phyloP scores from a whole-genome alignment of 495 filamentous ascomycete genomes.

The Usnea hakonensis region DNA sequence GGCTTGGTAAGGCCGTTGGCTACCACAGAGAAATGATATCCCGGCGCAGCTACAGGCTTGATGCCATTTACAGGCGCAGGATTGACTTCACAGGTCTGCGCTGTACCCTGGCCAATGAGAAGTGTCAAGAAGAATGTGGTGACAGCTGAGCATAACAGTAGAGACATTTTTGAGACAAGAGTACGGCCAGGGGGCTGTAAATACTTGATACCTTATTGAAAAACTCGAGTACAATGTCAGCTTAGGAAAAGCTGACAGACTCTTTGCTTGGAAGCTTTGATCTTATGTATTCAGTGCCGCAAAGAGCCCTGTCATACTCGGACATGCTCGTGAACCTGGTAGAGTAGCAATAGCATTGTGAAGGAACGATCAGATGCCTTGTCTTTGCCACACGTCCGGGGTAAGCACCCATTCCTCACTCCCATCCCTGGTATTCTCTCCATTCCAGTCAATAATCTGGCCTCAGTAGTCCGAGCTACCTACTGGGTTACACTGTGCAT shows the following conservation, averaged over 20 bases:
- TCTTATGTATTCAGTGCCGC: too few relatives aligned
- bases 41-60: slow-evolving; percentile 43
- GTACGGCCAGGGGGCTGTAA: neutral
- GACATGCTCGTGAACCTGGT: too few relatives aligned
- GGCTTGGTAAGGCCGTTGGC: slow-evolving; percentile 44
- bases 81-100: neutral
- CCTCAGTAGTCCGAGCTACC: neutral
- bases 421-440: neutral
- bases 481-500: neutral
- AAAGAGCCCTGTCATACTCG: too few relatives aligned
- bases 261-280: too few relatives aligned
- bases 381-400: neutral
- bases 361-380: neutral
- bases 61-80: slow-evolving; percentile 15
- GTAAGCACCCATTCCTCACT: neutral
- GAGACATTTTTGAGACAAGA: neutral
- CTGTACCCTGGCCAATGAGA: neutral
- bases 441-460: neutral
- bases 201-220: too few relatives aligned
- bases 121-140: neutral
- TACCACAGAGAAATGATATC: slow-evolving; percentile 49
- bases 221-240: too few relatives aligned
- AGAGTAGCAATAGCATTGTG: too few relatives aligned
- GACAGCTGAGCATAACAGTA: neutral
- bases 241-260: too few relatives aligned